Base-by-base conservation (phyloP, 2,329 filamentous ascomycete genomes). In the Tolypocladium amazonense region DNA sequence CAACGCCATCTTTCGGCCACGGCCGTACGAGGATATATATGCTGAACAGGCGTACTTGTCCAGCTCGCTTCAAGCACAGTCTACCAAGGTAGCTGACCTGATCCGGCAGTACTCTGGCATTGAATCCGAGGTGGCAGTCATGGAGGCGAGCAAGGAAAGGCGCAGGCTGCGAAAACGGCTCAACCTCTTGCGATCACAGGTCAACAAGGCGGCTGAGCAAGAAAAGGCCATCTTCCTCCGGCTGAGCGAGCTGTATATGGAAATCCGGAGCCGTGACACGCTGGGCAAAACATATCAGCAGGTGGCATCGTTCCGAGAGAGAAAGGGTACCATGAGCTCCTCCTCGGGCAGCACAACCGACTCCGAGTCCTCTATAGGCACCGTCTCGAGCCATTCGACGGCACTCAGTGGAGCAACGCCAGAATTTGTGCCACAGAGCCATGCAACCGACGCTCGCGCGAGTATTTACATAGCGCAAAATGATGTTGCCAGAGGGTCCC, bases 221-320 rank as follows among this genome's bases (percentile, higher is more conserved):
- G 77, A 84, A 64, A 75, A 71, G 58, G 64, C 70, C 20, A 75
- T 82, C 8, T 67, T 79, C 45, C 60, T 71, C 20, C 72, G 80
- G 3, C 70, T 85, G n/a, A 70, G 75, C 15, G 80, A 84, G 60
- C 64, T 85, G 18, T 72, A 76, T 39, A 68, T 78, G 20, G 80
- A 84, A 67, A 75, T 80, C 18, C 75, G 77, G 63, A 76, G 74
- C 45, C 73, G 75, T 3, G 75, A 78, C 57, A 69, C 74, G 2
- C 75, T 73, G 73, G 65, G 65, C 37, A 69, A 72, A 43, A 67
- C 74, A 2, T 68, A 69, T 50, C 64, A 68, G 20, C 68, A 70
- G 30, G 41, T 53, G 35, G 50, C 59, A 35, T 56, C 50, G 41
- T 18, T 12, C 4, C 18, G 27, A 11, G 47, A 33, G 30, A 35